These are phyloP conservation scores for Microdochium trichocladiopsis DNA, from an alignment of 2,329 filamentous ascomycete species.

Conservation along the genomic window DNA sequence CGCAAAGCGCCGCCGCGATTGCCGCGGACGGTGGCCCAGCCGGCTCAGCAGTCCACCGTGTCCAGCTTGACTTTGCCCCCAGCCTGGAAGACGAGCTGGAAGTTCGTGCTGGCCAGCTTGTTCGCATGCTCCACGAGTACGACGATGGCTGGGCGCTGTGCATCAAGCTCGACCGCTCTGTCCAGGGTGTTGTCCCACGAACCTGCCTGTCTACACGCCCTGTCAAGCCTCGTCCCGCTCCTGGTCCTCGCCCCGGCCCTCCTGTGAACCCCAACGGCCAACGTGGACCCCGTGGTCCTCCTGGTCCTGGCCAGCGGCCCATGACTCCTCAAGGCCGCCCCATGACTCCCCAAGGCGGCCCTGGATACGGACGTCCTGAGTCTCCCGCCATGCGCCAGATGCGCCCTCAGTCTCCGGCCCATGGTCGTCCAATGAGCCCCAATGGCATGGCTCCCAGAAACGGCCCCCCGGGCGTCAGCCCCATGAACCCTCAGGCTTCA, in stretches of 20 bases:
- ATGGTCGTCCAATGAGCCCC: slow-evolving; percentile 31
- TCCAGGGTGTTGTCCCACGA: slow-evolving; percentile 88
- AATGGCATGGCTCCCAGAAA: slow-evolving; percentile 30
- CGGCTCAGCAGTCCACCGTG: slow-evolving; percentile 70
- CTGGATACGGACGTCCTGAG: slow-evolving; percentile 12
- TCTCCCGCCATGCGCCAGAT: slow-evolving; percentile 23
- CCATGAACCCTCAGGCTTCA: slow-evolving; percentile 36
- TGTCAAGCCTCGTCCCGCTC: slow-evolving; percentile 70
- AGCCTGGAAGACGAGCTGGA: slow-evolving; percentile 89
- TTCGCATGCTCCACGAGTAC: slow-evolving; percentile 88
- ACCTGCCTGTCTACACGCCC: slow-evolving; percentile 90
- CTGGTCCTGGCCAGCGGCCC: slow-evolving; percentile 23
- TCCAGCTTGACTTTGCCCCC: slow-evolving; percentile 90
- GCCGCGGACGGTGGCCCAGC: slow-evolving; percentile 54
- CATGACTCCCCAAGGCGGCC: slow-evolving; percentile 20
- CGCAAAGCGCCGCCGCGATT: slow-evolving; percentile 50
- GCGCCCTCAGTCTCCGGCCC: slow-evolving; percentile 29
- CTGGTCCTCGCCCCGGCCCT: slow-evolving; percentile 43
- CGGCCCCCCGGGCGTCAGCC: slow-evolving; percentile 36
- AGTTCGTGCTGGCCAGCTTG: slow-evolving; percentile 72
- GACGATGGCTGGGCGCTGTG: slow-evolving; percentile 98
- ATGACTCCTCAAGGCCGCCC: slow-evolving; percentile 31
- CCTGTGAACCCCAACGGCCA: slow-evolving; percentile 39
- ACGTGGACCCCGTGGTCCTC: slow-evolving; percentile 18
- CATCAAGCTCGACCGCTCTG: slow-evolving; percentile 79